Base-by-base conservation (phyloP, 2,329 filamentous ascomycete genomes). In the Colletotrichum sp. region DNA sequence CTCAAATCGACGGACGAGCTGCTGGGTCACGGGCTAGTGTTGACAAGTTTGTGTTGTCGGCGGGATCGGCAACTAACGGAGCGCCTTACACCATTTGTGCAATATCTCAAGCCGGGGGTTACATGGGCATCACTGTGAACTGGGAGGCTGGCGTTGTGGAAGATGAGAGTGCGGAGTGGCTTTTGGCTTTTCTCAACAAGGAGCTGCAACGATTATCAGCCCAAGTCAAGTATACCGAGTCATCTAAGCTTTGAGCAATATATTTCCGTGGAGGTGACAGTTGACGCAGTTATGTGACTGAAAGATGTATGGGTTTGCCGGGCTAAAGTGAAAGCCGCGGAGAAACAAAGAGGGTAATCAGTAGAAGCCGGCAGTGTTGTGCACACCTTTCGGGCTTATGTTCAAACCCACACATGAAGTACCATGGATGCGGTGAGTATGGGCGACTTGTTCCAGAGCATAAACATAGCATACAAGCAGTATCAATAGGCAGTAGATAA, bases 111-210 rank as follows among this genome's bases (percentile, higher is more conserved):
- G 63, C 38, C 4, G 7, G 43, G 43, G 63, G 63, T 32, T 14
- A 34, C n/a, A 66, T 66, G 63, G 21, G 36, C 13, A 55, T 66
- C 63, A 66, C 63, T 9, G 38, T 66, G 38, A 66, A 66, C 10
- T 66, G 63, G 63, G 43, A 36, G 63, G 13, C 38, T 12, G 63
- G 63, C 8, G 26, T 66, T 34, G 38, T 66, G 18, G 43, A 66
- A 21, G 43, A 66, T 34, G 43, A 66, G 26, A 55, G 28, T 55
- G 63, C 38, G 16, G 26, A 66, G 14, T 55, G 63, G 38, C 63
- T 55, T 21, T 66, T 66, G 28, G 43, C 38, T 3, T 66, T 55
- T 32, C 38, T 66, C 18, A 28, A 36, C n/a, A 34, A 14, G 18
- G 63, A 66, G n/a, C 4, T 66, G 38, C n/a, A 34, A 14, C 58